These are phyloP conservation scores for Chaetomium sp. DNA, from an alignment of 2,329 filamentous ascomycete species.

Conservation along the genomic window DNA sequence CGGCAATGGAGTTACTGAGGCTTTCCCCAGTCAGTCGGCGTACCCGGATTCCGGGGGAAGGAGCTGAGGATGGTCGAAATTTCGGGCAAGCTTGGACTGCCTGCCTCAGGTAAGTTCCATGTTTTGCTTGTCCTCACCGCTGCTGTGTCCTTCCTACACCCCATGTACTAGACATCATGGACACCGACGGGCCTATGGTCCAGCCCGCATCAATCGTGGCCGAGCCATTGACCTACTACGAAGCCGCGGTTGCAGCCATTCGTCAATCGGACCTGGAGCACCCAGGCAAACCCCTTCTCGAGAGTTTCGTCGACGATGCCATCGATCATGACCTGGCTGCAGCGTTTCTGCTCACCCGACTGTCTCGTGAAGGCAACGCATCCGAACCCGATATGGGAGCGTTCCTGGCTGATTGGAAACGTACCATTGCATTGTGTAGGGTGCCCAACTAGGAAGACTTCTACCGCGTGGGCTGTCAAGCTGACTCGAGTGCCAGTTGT, in stretches of 20 bases:
- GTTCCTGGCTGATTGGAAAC: slow-evolving; percentile 3
- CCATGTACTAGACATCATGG: too few relatives aligned
- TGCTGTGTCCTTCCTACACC: too few relatives aligned
- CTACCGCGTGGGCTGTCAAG: neutral
- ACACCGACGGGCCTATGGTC: neutral
- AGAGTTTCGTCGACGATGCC: slow-evolving; percentile 2
- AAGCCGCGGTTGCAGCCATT: neutral
- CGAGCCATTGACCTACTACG: slow-evolving; percentile 1
- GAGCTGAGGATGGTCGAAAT: neutral
- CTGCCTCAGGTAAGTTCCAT: too few relatives aligned
- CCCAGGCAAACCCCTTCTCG: slow-evolving; percentile 3
- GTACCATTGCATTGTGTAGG: neutral
- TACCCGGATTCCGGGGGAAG: neutral
- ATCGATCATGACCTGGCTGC: neutral
- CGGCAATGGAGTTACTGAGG: too few relatives aligned
- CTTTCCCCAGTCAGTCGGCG: too few relatives aligned
- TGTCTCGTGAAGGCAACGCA: neutral
- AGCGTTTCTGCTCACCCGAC: neutral
- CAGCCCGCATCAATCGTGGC: slow-evolving; percentile 4
- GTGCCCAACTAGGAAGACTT: neutral
- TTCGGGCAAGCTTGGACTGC: neutral
- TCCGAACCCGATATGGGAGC: neutral
- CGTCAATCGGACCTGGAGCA: neutral
- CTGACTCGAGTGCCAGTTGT: neutral
- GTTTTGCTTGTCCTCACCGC: neutral